These are phyloP conservation scores for Pestalotiopsis sp. DNA, from an alignment of 2,329 filamentous ascomycete species.

Conservation along the genomic window DNA sequence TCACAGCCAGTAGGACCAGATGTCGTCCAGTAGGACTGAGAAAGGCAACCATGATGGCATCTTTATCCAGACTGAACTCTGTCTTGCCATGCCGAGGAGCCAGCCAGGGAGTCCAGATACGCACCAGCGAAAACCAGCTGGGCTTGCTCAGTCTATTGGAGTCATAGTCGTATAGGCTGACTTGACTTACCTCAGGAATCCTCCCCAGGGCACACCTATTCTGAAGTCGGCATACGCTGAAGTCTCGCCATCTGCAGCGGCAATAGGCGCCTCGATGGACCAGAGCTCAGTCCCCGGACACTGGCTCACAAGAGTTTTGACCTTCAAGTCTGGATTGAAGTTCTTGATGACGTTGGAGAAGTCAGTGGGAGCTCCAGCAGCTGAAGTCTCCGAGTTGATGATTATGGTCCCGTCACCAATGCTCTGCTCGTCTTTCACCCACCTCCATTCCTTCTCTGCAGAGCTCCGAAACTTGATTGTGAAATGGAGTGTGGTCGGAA, in stretches of 20 bases:
- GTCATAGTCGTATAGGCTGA: too few species aligned
- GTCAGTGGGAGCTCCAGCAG: slow-evolving; percentile 34
- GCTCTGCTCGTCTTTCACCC: slow-evolving; percentile 68
- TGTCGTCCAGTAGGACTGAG: slow-evolving; percentile 72
- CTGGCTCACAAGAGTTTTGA: slow-evolving; percentile 63
- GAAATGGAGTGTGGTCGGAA: slow-evolving; percentile 59
- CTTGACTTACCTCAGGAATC: slow-evolving; percentile 51
- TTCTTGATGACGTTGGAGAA: slow-evolving; percentile 59
- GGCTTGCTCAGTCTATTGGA: too few species aligned
- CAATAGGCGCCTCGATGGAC: slow-evolving; percentile 62
- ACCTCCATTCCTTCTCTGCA: slow-evolving; percentile 63
- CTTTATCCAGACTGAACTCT: slow-evolving; percentile 71
- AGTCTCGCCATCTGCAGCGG: slow-evolving; percentile 56
- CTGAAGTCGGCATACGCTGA: slow-evolving; percentile 60
- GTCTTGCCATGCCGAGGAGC: slow-evolving; percentile 81
- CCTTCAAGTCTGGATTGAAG: slow-evolving; percentile 57
- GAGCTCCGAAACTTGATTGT: slow-evolving; percentile 70
- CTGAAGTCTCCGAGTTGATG: slow-evolving; percentile 42
- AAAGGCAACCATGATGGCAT: slow-evolving; percentile 79
- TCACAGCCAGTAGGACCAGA: slow-evolving; percentile 77
- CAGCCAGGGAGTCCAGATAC: slow-evolving; percentile 82
- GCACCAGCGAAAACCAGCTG: slow-evolving; percentile 81
- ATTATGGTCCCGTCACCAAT: slow-evolving; percentile 66
- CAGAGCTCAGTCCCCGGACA: slow-evolving; percentile 72
- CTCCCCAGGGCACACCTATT: slow-evolving; percentile 66